Evolutionary conservation across 1,139 yeast species (phyloP).

Genomic region (Candida dubliniensis): DNA sequence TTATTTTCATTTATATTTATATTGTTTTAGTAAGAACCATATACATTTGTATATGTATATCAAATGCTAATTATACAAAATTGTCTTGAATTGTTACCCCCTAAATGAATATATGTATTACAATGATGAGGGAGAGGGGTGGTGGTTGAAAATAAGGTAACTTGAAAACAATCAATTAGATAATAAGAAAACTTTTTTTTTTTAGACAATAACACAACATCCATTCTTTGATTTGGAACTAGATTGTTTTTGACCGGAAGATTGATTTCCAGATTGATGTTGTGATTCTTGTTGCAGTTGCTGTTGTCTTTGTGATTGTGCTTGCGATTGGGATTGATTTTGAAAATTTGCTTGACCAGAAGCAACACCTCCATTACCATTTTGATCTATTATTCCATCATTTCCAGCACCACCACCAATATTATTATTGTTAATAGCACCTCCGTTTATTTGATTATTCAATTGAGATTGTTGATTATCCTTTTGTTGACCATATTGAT

Average conservation of each 20-base stretch:
- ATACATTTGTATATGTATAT: neutral
- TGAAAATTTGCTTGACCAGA: constrained; percentile 5
- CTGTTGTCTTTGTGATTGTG: constrained; percentile 7
- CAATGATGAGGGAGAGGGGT: neutral
- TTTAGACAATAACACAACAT: constrained; percentile 46
- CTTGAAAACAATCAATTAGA: neutral
- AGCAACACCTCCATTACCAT: constrained; percentile 3
- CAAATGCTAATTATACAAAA: neutral
- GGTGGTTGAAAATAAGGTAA: neutral
- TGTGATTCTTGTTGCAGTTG: constrained; percentile 13
- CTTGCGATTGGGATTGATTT: constrained; percentile 10
- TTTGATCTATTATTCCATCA: constrained; percentile 8
- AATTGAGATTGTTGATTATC: constrained; percentile 4
- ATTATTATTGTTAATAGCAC: neutral
- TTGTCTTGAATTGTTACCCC: too few relatives aligned
- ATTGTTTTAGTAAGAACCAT: neutral
- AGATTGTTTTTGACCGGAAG: constrained; percentile 27
- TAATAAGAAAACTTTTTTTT: neutral
- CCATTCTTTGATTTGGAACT: constrained; percentile 28
- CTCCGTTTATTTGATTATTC: neutral
- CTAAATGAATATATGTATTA: too few relatives aligned
- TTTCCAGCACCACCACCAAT: constrained; percentile 3
- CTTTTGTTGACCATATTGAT: constrained; percentile 2
- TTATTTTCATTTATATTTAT: too few relatives aligned
- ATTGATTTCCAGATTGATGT: constrained; percentile 18